Percentiles rank a stretch among this genome's conserved stretches.
Conservation (phyloP, 1,139 yeast species). For the Citeromyces hawaiiensis region DNA sequence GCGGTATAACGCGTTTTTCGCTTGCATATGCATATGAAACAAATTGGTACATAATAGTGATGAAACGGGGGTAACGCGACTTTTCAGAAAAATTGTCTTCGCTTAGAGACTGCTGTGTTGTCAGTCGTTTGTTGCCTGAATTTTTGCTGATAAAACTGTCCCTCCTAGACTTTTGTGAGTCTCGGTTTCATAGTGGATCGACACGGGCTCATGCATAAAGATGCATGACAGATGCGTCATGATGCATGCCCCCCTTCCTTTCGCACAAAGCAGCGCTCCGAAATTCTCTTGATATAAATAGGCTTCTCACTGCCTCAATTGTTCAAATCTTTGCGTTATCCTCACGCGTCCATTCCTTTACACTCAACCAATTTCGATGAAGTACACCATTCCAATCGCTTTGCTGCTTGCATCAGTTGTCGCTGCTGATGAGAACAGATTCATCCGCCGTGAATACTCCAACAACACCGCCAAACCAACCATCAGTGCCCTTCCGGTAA, state of each 20-base stretch:
- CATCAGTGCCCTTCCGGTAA: slow-evolving; percentile 1
- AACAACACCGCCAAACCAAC: slow-evolving; percentile 2
- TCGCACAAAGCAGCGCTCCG: neutral
- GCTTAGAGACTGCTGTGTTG: too few species aligned
- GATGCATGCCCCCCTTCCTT: neutral
- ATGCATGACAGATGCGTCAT: neutral
- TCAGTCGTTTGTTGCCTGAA: too few species aligned
- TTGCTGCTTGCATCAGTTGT: slow-evolving; percentile 1
- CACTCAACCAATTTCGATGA: neutral
- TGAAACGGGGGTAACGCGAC: neutral
- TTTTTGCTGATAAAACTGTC: neutral
- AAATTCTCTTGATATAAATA: slow-evolving; percentile 1
- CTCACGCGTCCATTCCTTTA: slow-evolving; percentile 7
- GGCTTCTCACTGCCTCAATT: neutral
- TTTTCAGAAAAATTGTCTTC: too few species aligned
- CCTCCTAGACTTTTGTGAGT: neutral
- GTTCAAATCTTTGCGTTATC: neutral
- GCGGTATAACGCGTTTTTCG: neutral
- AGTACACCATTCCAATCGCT: neutral
- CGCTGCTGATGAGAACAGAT: slow-evolving; percentile 1
- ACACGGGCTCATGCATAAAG: neutral
- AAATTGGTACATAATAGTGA: neutral
- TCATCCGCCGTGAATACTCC: slow-evolving; percentile 3
- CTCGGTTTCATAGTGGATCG: neutral
- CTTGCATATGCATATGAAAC: slow-evolving; percentile 1